Evolutionary conservation across 495 filamentous ascomycete genomes (phyloP).

Genomic region (Penicillium antarcticum): DNA sequence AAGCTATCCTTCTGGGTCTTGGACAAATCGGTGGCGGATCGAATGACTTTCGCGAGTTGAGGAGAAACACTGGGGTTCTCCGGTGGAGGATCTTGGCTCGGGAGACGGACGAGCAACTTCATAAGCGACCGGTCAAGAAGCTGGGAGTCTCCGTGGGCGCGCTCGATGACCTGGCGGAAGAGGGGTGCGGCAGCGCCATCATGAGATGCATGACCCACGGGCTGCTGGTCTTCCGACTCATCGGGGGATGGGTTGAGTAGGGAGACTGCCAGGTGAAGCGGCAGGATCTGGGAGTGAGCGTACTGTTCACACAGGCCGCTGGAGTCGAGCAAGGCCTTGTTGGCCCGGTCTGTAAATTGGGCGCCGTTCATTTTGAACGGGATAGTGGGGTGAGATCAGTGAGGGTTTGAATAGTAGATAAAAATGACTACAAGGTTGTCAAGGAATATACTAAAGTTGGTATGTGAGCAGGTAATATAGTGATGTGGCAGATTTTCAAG

Average conservation of each 20-base stretch:
- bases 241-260: slow-evolving; percentile 83
- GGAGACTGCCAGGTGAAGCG: slow-evolving; percentile 82
- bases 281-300: slow-evolving; percentile 82
- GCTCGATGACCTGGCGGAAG: slow-evolving; percentile 90
- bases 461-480: slow-evolving; percentile 2
- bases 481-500: background rate
- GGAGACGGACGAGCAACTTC: slow-evolving; percentile 83
- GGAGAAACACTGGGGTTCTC: slow-evolving; percentile 80
- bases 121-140: slow-evolving; percentile 83
- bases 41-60: slow-evolving; percentile 73
- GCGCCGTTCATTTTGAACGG: slow-evolving; percentile 41
- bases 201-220: slow-evolving; percentile 56
- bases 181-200: slow-evolving; percentile 59
- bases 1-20: slow-evolving; percentile 95
- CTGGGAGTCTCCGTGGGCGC: slow-evolving; percentile 89
- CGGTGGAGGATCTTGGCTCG: slow-evolving; percentile 91
- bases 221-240: slow-evolving; percentile 71
- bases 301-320: slow-evolving; percentile 81
- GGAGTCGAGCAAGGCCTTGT: slow-evolving; percentile 82
- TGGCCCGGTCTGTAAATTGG: slow-evolving; percentile 88
- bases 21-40: slow-evolving; percentile 81
- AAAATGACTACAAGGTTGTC: background rate
- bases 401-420: slow-evolving; percentile 1
- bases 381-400: slow-evolving; percentile 4
- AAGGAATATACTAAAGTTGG: background rate